Conservation (phyloP, 805 yeast species). For the Kuraishia ogatae region DNA sequence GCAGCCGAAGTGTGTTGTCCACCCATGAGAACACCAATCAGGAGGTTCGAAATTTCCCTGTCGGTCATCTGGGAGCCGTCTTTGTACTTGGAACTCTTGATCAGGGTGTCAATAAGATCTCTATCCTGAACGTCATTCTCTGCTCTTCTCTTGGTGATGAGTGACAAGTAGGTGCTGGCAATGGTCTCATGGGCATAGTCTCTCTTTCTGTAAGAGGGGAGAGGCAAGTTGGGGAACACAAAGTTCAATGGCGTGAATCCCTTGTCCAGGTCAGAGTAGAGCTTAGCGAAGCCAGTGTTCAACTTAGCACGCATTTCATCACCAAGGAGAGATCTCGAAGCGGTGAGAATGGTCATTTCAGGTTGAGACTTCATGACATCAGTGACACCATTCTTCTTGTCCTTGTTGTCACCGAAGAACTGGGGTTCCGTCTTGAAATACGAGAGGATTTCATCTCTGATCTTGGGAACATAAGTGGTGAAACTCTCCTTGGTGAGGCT, state of each 20-base stretch:
- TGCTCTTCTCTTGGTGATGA: conserved; percentile 66
- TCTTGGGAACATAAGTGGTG: conserved; percentile 78
- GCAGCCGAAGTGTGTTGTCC: conserved; percentile 98
- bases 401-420: conserved; percentile 28
- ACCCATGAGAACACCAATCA: conserved; percentile 97
- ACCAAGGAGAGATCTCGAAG: conserved; percentile 86
- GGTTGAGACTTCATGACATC: conserved; percentile 83
- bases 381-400: conserved; percentile 34
- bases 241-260: conserved; percentile 96
- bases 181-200: conserved; percentile 83
- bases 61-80: conserved; percentile 95
- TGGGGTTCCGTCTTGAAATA: conserved; percentile 49
- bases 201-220: conserved; percentile 66
- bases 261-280: conserved; percentile 87
- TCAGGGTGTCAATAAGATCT: conserved; percentile 82
- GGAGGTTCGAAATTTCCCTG: conserved; percentile 84
- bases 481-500: conserved; percentile 85
- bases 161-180: conserved; percentile 69
- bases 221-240: conserved; percentile 89
- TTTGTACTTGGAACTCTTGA: conserved; percentile 78
- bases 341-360: conserved; percentile 93
- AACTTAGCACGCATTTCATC: conserved; percentile 82
- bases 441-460: conserved; percentile 64
- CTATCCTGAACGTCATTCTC: conserved; percentile 73
- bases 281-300: conserved; percentile 73